Evolutionary conservation across 768 basidiomycete species (phyloP).

Genomic region (Naganishia kalamii): DNA sequence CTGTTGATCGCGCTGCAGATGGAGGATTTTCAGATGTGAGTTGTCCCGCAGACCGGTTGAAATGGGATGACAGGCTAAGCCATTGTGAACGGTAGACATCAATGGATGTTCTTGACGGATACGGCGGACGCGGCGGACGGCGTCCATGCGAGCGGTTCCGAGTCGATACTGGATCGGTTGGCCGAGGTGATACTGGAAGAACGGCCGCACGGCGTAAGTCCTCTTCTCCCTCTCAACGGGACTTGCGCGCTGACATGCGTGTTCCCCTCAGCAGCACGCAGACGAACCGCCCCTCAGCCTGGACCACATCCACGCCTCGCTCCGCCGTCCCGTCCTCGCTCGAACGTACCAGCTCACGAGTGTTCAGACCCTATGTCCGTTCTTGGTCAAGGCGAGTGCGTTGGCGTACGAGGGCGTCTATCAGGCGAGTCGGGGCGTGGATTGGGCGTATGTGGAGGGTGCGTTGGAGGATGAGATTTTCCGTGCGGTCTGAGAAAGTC

Average conservation of each 20-base stretch:
- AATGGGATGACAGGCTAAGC: conserved; percentile 12
- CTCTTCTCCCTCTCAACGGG: not conserved
- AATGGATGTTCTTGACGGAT: conserved; percentile 98
- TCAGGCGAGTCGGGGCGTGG: conserved; percentile 59
- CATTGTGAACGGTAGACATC: conserved; percentile 54
- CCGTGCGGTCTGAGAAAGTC: not conserved
- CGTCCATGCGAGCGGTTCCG: conserved; percentile 69
- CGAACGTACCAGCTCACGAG: conserved; percentile 69
- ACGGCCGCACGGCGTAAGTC: conserved; percentile 17
- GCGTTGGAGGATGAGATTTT: conserved; percentile 83
- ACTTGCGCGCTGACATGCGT: not conserved
- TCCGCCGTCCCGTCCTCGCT: conserved; percentile 67
- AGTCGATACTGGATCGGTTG: conserved; percentile 83
- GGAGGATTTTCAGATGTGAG: conserved; percentile 93
- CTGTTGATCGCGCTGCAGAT: conserved; percentile 86
- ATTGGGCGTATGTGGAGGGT: conserved; percentile 82
- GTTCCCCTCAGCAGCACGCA: not conserved
- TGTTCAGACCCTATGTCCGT: conserved; percentile 75
- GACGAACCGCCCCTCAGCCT: not conserved
- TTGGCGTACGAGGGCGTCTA: conserved; percentile 87
- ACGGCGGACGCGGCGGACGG: conserved; percentile 91
- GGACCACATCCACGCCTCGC: conserved; percentile 42
- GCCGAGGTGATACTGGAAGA: conserved; percentile 68
- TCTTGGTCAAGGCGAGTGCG: conserved; percentile 84
- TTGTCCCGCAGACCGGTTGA: not conserved